Evolutionary conservation across 78 protist genomes (phyloP).

Genomic region (Neovahlkampfia damariscottae): DNA sequence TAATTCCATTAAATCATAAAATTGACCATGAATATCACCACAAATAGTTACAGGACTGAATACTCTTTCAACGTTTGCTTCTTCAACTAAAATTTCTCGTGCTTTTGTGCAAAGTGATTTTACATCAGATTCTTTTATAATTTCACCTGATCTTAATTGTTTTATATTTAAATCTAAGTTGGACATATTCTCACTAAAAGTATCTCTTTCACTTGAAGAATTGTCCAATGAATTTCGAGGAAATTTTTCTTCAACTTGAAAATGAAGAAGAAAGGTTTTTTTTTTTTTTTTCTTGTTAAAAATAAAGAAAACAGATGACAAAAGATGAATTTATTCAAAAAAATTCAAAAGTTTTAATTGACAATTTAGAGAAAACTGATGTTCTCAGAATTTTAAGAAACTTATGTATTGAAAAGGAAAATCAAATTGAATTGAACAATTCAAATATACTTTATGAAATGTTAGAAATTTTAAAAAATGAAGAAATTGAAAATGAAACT

Average conservation of each 20-base stretch:
- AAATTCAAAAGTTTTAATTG: too few species aligned
- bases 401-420: too few species aligned
- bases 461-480: too few species aligned
- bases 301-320: too few species aligned
- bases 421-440: too few species aligned
- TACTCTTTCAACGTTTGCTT: conserved; percentile 91
- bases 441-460: too few species aligned
- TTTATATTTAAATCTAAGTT: conserved; percentile 88
- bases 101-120: conserved; percentile 92
- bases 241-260: not conserved
- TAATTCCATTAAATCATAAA: conserved; percentile 92
- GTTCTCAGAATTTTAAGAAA: too few species aligned
- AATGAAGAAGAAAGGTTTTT: not conserved
- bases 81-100: conserved; percentile 91
- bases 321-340: too few species aligned
- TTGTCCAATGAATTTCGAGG: not conserved
- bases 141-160: conserved; percentile 75
- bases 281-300: conserved; percentile 9
- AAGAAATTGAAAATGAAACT: too few species aligned
- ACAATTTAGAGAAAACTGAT: too few species aligned
- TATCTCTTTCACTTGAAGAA: not conserved
- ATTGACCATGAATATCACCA: conserved; percentile 99
- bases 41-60: conserved; percentile 95
- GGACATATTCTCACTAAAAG: not conserved
- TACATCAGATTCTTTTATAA: conserved; percentile 80